These are phyloP conservation scores for Neurospora pannonica DNA, from an alignment of 495 filamentous ascomycete species.

Conservation along the genomic window DNA sequence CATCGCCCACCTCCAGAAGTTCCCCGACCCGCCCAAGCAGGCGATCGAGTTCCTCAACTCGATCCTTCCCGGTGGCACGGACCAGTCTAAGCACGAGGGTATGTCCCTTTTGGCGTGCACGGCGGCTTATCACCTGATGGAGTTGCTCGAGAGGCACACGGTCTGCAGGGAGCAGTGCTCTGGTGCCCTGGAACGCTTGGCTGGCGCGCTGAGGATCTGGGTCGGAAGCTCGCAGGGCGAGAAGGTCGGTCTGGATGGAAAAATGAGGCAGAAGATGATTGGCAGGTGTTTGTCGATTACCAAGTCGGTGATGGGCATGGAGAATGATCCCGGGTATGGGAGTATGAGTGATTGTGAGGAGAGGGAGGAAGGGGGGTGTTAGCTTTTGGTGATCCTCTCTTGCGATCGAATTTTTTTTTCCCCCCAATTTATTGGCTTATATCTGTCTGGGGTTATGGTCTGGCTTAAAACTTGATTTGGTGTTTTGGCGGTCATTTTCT, in stretches of 20 bases:
- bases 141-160: conserved; percentile 45
- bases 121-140: conserved; percentile 63
- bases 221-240: conserved; percentile 36
- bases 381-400: neutral
- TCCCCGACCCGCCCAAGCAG: conserved; percentile 28
- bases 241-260: conserved; percentile 33
- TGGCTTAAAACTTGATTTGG: neutral
- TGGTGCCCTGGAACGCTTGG: conserved; percentile 41
- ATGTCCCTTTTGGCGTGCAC: conserved; percentile 70
- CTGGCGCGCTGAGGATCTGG: conserved; percentile 47
- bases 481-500: neutral
- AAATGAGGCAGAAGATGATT: conserved; percentile 38
- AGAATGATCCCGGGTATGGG: conserved; percentile 43
- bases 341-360: conserved; percentile 33
- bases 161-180: conserved; percentile 36
- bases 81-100: conserved; percentile 27
- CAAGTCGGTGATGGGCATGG: conserved; percentile 42
- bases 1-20: conserved; percentile 54
- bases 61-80: conserved; percentile 22
- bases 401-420: neutral
- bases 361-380: conserved; percentile 12
- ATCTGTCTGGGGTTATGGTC: neutral
- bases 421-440: neutral
- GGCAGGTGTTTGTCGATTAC: conserved; percentile 39
- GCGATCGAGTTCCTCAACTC: conserved; percentile 37